Conservation (phyloP, 176 grass and related monocot genomes). For the Eragrostis curvula region DNA sequence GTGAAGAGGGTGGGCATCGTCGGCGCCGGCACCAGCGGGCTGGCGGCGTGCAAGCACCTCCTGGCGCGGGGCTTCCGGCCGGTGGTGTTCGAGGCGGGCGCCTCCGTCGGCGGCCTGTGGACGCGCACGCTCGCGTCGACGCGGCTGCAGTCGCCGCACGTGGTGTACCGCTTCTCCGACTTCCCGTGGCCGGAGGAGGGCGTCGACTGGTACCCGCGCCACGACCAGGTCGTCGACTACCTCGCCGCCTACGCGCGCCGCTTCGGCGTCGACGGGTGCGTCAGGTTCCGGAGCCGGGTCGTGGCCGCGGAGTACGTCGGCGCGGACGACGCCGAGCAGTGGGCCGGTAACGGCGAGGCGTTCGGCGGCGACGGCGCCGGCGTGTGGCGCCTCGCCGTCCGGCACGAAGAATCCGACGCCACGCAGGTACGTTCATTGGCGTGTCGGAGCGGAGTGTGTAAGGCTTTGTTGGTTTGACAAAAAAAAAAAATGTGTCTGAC, state of each 20-base stretch:
- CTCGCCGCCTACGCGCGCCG: constrained; percentile 69
- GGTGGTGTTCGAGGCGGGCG: constrained; percentile 56
- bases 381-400: constrained; percentile 44
- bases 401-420: background rate
- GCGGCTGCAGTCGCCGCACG: too few species aligned
- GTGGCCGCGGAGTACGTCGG: constrained; percentile 53
- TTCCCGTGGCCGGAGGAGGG: constrained; percentile 52
- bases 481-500: too few species aligned
- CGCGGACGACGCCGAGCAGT: constrained; percentile 26
- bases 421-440: background rate
- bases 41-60: constrained; percentile 82
- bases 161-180: too few species aligned
- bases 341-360: constrained; percentile 73
- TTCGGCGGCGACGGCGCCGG: constrained; percentile 51
- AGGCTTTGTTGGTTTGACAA: too few species aligned
- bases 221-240: constrained; percentile 65
- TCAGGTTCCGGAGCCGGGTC: constrained; percentile 55
- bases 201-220: constrained; percentile 35
- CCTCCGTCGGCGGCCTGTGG: too few species aligned
- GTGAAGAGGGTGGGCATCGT: constrained; percentile 65
- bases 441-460: too few species aligned
- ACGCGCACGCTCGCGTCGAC: too few species aligned
- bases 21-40: constrained; percentile 77
- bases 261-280: constrained; percentile 56
- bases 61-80: constrained; percentile 64